Conservation (phyloP, 768 basidiomycete genomes). For the Butyriboletus loyo region DNA sequence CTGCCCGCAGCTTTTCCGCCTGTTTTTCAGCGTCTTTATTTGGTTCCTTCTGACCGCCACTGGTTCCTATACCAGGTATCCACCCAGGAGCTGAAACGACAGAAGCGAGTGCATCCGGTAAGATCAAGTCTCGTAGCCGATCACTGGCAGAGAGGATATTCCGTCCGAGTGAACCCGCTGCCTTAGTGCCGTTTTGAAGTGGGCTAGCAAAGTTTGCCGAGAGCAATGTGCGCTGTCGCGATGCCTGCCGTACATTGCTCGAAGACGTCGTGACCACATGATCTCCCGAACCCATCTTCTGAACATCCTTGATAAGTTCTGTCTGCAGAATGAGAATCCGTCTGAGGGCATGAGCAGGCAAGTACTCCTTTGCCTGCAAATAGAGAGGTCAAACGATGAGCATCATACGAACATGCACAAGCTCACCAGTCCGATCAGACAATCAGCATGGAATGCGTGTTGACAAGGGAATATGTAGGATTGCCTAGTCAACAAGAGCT, state of each 20-base stretch:
- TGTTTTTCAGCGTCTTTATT: conserved; percentile 55
- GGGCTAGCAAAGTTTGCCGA: conserved; percentile 70
- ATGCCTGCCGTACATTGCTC: conserved; percentile 41
- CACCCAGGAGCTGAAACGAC: conserved; percentile 76
- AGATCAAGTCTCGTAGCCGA: conserved; percentile 83
- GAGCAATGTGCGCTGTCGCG: conserved; percentile 61
- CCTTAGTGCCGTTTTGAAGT: conserved; percentile 60
- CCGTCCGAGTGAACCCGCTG: conserved; percentile 66
- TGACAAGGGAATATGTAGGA: conserved; percentile 99
- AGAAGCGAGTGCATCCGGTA: conserved; percentile 89
- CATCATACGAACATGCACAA: background rate
- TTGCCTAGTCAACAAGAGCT: conserved; percentile 77
- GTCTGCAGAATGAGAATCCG: conserved; percentile 84
- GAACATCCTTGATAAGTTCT: conserved; percentile 65
- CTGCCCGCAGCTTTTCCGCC: conserved; percentile 69
- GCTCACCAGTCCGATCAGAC: conserved; percentile 88
- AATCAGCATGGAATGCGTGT: conserved; percentile 97
- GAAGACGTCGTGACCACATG: conserved; percentile 34
- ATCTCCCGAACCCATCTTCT: conserved; percentile 30
- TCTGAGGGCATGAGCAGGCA: conserved; percentile 77
- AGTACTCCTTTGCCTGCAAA: conserved; percentile 83
- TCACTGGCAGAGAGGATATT: conserved; percentile 89
- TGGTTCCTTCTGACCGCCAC: conserved; percentile 43
- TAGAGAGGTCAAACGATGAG: background rate
- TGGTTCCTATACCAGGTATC: conserved; percentile 64